A percentile compares a stretch with the other conserved stretches of the same genome.
Evolutionary conservation across 768 basidiomycete genomes (phyloP).

Genomic region (Rhodotorula paludigena): DNA sequence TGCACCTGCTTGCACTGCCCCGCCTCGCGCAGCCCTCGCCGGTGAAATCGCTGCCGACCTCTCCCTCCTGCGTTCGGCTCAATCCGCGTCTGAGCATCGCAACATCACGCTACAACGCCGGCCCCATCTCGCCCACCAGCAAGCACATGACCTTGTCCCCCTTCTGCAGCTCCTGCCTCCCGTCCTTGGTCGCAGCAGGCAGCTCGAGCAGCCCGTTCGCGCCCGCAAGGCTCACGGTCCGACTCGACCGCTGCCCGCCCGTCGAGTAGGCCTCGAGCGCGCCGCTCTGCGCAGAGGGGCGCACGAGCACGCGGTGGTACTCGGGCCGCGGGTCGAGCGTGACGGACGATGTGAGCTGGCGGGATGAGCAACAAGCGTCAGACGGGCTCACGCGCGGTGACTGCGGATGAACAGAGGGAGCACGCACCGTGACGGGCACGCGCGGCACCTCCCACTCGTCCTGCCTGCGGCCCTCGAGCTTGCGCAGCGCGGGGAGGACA

Average conservation of each 20-base stretch:
- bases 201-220: constrained; percentile 74
- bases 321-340: constrained; percentile 68
- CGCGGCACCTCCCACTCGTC: constrained; percentile 39
- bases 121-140: constrained; percentile 60
- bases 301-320: constrained; percentile 72
- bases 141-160: constrained; percentile 62
- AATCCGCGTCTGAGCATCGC: too few relatives aligned
- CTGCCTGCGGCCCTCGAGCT: constrained; percentile 42
- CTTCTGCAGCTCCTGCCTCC: constrained; percentile 50
- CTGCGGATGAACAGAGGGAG: neutral
- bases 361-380: too few relatives aligned
- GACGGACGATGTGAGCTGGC: constrained; percentile 50
- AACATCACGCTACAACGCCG: neutral
- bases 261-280: constrained; percentile 62
- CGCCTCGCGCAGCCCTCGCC: too few relatives aligned
- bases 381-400: neutral
- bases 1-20: too few relatives aligned
- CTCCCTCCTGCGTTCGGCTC: too few relatives aligned
- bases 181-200: constrained; percentile 52
- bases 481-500: constrained; percentile 67
- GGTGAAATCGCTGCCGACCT: too few relatives aligned
- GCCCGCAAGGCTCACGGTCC: constrained; percentile 70
- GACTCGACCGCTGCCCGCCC: constrained; percentile 78
- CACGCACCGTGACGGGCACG: constrained; percentile 38
- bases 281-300: constrained; percentile 41